phyloP scores from a whole-genome alignment of 495 filamentous ascomycete species.

The Aspergillus asperescens region DNA sequence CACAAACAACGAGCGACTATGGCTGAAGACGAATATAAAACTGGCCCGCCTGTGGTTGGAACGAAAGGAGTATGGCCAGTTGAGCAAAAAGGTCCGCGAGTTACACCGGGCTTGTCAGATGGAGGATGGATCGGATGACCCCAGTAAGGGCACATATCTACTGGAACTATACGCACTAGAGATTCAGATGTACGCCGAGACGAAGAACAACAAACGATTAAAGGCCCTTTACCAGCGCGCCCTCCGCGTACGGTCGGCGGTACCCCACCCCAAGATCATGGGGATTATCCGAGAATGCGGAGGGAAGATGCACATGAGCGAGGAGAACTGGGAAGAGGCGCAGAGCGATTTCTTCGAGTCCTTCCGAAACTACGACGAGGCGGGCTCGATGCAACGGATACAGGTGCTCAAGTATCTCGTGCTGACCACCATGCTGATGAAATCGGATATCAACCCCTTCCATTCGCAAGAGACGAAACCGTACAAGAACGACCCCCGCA shows the following conservation, averaged over 20 bases:
- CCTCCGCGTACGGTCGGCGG: slow-evolving; percentile 84
- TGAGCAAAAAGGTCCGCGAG: slow-evolving; percentile 80
- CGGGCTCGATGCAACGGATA: slow-evolving; percentile 90
- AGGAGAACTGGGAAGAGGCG: slow-evolving; percentile 97
- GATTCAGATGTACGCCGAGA: slow-evolving; percentile 98
- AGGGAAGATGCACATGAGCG: slow-evolving; percentile 99
- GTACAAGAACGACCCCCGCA: slow-evolving; percentile 91
- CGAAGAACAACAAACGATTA: slow-evolving; percentile 92
- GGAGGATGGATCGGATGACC: slow-evolving; percentile 86
- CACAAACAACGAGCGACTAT: slow-evolving; percentile 95
- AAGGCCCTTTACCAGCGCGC: slow-evolving; percentile 90
- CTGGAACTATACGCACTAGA: slow-evolving; percentile 95
- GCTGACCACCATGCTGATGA: slow-evolving; percentile 96
- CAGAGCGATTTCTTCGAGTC: slow-evolving; percentile 98
- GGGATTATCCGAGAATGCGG: slow-evolving; percentile 97
- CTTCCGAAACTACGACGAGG: slow-evolving; percentile 98
- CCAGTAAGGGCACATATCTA: slow-evolving; percentile 92
- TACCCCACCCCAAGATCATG: slow-evolving; percentile 98
- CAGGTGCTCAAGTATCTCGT: slow-evolving; percentile 97
- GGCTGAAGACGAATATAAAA: slow-evolving; percentile 98
- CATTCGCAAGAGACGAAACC: slow-evolving; percentile 99
- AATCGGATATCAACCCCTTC: slow-evolving; percentile 98
- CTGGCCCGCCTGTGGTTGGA: slow-evolving; percentile 86
- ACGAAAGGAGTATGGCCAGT: slow-evolving; percentile 75
- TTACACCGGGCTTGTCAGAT: slow-evolving; percentile 85